phyloP scores from a whole-genome alignment of 2,329 filamentous ascomycete genomes.

The Cryoendolithus antarcticus region DNA sequence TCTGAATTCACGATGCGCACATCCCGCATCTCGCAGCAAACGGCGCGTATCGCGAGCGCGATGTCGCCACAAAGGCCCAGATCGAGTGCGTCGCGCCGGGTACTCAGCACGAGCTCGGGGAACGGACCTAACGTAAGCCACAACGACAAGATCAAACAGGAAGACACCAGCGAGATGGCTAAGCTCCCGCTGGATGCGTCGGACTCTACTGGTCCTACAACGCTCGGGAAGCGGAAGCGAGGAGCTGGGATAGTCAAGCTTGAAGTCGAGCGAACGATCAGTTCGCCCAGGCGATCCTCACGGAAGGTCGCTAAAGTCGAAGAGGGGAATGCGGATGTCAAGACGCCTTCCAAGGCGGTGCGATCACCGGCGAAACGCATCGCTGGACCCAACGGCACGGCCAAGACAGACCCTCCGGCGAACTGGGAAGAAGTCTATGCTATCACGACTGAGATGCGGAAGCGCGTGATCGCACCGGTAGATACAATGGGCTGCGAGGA shows the following conservation, averaged over 20 bases:
- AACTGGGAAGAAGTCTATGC: constrained; percentile 79
- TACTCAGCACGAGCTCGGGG: too few relatives aligned
- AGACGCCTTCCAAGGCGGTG: constrained; percentile 9
- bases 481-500: constrained; percentile 95
- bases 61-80: too few relatives aligned
- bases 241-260: constrained; percentile 7
- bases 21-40: neutral
- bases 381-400: constrained; percentile 19
- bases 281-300: constrained; percentile 13
- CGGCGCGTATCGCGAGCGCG: neutral
- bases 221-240: constrained; percentile 15
- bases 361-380: constrained; percentile 23
- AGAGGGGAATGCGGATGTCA: constrained; percentile 4
- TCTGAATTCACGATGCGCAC: neutral
- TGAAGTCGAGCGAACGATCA: constrained; percentile 6
- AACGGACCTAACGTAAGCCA: too few relatives aligned
- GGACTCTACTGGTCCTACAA: too few relatives aligned
- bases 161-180: too few relatives aligned
- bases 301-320: constrained; percentile 17
- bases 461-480: constrained; percentile 62
- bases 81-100: too few relatives aligned
- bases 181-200: too few relatives aligned
- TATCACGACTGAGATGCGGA: constrained; percentile 66
- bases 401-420: constrained; percentile 43
- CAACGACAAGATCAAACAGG: too few relatives aligned